Base-by-base conservation (phyloP, 345 rosid species). In the Carallia pectinifolia region DNA sequence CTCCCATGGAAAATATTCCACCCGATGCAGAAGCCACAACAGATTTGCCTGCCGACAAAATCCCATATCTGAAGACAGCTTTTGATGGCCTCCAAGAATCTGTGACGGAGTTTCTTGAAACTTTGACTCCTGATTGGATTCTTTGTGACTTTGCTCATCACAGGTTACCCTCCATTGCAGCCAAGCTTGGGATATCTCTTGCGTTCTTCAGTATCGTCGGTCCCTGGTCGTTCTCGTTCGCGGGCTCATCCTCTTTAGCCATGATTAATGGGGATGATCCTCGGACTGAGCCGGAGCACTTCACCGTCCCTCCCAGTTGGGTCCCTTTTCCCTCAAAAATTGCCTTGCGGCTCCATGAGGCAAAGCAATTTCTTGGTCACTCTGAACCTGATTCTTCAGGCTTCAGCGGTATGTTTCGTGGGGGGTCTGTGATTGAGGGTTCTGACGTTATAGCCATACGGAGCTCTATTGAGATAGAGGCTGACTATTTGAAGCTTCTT, bases 81-180 rank as follows among this genome's bases (percentile, higher is more conserved):
- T 80, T 75, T 40, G 87, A 85, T 71, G 66, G 61, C 36, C 85
- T 85, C 27, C 70, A 64, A 13, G 6, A 8, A 2, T 74, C 60
- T 80, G 77, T 72, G 44, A 6, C 34, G 2, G 2, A 33, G 34
- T 33, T 33, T 33, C 82, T 83, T 13, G 39, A 34, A 61, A 1
- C 50, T 0, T 59, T 74, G 0, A 29, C 70, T 13, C 87, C 84
- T 4, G 84, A 81, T 58, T 83, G 85, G 87, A 38, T 85, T 39
- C 47, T 85, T 59, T 80, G 73, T 44, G 89, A 85, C 67, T 85
- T 79, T 19, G 76, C 85, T 53, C 71, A 85, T 54, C 81, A 80
- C 59, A 83, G 85, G 89, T 79, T 85, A 6, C 89, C 87, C 0
- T 5, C 74, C 0, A 17, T 81, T 0, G 84, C 85, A 1, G 54